Evolutionary conservation across 2,329 filamentous ascomycete species (phyloP).

Genomic region (Verticillium tricorpus): DNA sequence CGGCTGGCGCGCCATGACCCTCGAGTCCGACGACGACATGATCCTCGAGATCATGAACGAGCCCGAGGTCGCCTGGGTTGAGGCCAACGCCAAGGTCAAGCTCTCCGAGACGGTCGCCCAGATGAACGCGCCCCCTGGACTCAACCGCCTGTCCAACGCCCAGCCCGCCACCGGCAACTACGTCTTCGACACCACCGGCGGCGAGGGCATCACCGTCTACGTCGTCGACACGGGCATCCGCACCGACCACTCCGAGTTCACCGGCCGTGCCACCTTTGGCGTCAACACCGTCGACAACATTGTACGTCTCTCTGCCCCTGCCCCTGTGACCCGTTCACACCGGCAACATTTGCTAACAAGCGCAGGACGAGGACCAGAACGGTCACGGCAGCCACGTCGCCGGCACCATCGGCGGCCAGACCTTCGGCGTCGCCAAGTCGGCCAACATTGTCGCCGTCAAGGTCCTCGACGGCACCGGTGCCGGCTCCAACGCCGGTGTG

Average conservation of each 20-base stretch:
- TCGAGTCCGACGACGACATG: constrained; percentile 47
- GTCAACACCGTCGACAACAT: constrained; percentile 46
- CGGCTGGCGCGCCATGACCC: constrained; percentile 47
- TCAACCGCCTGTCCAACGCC: constrained; percentile 48
- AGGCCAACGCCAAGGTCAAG: constrained; percentile 47
- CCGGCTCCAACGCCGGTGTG: constrained; percentile 45
- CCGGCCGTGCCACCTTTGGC: constrained; percentile 48
- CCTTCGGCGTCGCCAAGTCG: constrained; percentile 59
- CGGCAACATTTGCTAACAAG: constrained; percentile 2
- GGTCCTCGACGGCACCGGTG: constrained; percentile 48
- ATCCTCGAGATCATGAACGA: constrained; percentile 43
- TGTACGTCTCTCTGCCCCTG: constrained; percentile 27
- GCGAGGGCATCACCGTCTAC: constrained; percentile 55
- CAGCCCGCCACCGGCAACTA: constrained; percentile 31
- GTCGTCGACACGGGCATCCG: constrained; percentile 63
- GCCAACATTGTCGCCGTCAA: constrained; percentile 54
- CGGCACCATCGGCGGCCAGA: constrained; percentile 56
- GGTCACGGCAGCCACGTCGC: constrained; percentile 63
- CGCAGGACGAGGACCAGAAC: constrained; percentile 48
- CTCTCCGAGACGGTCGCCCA: constrained; percentile 41
- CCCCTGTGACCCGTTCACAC: no score
- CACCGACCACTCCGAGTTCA: constrained; percentile 50
- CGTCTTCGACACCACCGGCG: constrained; percentile 48
- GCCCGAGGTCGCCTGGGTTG: constrained; percentile 46
- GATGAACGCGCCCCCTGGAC: constrained; percentile 47